Evolutionary conservation across 2,329 filamentous ascomycete genomes (phyloP), one percentile per base, ranked within the genome.

Genomic region (Fusarium oxysporum): DNA sequence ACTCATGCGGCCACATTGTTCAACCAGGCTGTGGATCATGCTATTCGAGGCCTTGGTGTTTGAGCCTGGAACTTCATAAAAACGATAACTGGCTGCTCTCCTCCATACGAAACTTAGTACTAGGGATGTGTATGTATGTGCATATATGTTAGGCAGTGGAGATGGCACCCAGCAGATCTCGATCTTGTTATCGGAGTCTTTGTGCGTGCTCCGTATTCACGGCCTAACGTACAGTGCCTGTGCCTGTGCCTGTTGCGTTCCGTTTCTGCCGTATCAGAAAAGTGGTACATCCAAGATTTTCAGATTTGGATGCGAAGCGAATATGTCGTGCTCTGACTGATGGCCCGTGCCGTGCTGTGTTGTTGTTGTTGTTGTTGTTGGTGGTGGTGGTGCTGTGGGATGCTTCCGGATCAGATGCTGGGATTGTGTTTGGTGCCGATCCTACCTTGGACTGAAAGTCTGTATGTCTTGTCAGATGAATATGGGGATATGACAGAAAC

Each of bases 361-460:
- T 55, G 30, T 28, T 21, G 32, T n/a, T 58, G 32, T n/a, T 58
- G 33, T 28, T 62, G 43, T 17, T 51, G 13, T 3, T 48, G 44
- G n/a, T 53, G 35, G 16, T 62, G 19, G 10, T 65, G 41, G 19
- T 63, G 55, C 44, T 63, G 54, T 64, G 59, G 41, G 41, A 35
- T 68, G 69, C 65, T 72, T 47, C 68, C 51, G 55, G 70, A 65
- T 65, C 56, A 66, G 68, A 67, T 43, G 53, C 67, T 71, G 62
- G 68, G 68, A 71, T 71, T 68, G 38, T 59, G 44, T 37, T 55
- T 70, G 68, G 65, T 60, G 65, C 60, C 53, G 65, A 70, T 65
- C 60, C 55, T 44, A 45, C 56, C 30, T 66, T 38, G 38, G 53
- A 35, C 50, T 30, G 28, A 47, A 48, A 53, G 53, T 51, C 33